A percentile compares a stretch with the other conserved stretches of the same genome.
Conservation (phyloP, 2,329 filamentous ascomycete genomes). For the Didymella lethalis region DNA sequence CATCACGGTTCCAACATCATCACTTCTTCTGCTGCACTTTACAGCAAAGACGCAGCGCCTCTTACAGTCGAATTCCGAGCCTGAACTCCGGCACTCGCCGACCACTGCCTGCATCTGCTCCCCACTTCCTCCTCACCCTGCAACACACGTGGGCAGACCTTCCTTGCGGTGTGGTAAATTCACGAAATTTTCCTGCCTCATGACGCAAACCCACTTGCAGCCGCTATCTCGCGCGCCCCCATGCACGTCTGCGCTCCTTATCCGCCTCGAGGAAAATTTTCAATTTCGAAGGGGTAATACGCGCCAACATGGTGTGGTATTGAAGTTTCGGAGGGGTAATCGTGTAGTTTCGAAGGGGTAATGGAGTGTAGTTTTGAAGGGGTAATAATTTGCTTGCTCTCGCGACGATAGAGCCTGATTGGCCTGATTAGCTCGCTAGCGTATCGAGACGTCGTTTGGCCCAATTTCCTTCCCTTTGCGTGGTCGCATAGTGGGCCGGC, state of each 20-base stretch:
- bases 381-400: conserved; percentile 14
- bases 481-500: conserved; percentile 17
- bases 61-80: neutral
- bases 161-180: neutral
- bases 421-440: conserved; percentile 6
- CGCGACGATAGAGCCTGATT: conserved; percentile 14
- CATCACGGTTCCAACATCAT: neutral
- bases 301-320: neutral
- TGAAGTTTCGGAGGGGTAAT: conserved; percentile 23
- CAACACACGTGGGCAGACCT: conserved; percentile 4
- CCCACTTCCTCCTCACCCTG: neutral
- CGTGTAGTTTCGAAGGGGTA: conserved; percentile 43
- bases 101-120: neutral
- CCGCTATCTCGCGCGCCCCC: conserved; percentile 1
- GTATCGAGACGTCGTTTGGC: neutral
- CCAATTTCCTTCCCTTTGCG: neutral
- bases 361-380: conserved; percentile 28
- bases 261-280: conserved; percentile 34
- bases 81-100: neutral
- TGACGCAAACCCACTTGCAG: conserved; percentile 11
- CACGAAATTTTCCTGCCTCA: conserved; percentile 6
- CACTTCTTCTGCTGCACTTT: neutral
- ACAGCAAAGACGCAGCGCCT: neutral
- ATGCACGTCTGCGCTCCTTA: conserved; percentile 1
- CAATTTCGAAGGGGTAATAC: conserved; percentile 51